Conservation (phyloP, 2,329 filamentous ascomycete species). For the Rhexocercosporidium sp. region DNA sequence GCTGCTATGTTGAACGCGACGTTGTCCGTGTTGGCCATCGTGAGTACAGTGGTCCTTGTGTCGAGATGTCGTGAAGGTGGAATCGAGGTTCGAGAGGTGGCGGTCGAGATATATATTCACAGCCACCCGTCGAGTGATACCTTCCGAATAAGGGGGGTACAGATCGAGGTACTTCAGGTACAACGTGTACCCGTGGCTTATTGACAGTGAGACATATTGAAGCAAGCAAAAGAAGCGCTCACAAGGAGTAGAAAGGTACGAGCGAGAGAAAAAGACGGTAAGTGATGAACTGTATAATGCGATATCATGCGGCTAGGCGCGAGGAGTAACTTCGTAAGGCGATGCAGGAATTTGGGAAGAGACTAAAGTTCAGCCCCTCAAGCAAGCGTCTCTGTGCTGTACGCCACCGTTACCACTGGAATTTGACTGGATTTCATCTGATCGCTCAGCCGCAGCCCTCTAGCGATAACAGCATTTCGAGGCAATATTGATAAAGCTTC, state of each 20-base stretch:
- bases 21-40: constrained; percentile 29
- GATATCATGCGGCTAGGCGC: neutral
- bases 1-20: constrained; percentile 47
- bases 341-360: neutral
- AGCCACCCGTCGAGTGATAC: neutral
- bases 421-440: neutral
- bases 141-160: constrained; percentile 1
- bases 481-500: constrained; percentile 1
- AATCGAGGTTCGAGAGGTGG: constrained; percentile 2
- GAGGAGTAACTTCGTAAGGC: no score
- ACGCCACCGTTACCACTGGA: neutral
- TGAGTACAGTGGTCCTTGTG: neutral
- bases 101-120: neutral
- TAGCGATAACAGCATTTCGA: neutral
- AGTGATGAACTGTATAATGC: neutral
- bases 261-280: neutral
- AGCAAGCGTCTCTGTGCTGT: no score
- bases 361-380: neutral
- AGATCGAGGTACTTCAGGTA: neutral
- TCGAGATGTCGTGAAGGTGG: neutral
- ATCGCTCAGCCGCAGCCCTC: neutral
- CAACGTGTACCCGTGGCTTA: constrained; percentile 6
- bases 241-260: neutral
- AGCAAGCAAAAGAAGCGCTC: neutral
- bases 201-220: constrained; percentile 14